Conservation (phyloP, 106 monocot genomes). For the Dendrobium huoshanense region DNA sequence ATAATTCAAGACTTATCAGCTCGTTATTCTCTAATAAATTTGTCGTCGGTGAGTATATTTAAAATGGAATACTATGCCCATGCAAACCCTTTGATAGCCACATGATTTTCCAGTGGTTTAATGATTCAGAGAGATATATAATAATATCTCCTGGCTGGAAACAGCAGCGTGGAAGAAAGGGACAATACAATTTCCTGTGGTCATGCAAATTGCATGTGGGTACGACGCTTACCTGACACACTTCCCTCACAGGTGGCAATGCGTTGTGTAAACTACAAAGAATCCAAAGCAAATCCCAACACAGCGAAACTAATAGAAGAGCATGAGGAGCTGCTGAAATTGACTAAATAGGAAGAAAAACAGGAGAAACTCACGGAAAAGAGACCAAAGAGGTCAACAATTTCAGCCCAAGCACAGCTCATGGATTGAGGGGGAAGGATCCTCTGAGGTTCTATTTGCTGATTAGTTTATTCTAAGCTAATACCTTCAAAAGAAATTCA, state of each 20-base stretch:
- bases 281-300: constrained; percentile 1
- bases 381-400: not conserved
- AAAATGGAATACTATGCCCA: not conserved
- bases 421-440: not conserved
- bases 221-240: not conserved
- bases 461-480: not conserved
- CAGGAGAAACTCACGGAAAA: not conserved
- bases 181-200: not conserved
- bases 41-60: not conserved
- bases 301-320: not conserved
- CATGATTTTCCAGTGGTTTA: not conserved
- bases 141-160: constrained; percentile 1
- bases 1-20: no score
- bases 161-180: not conserved
- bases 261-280: not conserved
- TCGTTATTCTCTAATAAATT: not conserved
- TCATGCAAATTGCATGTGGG: not conserved
- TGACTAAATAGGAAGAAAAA: not conserved
- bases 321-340: not conserved
- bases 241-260: not conserved
- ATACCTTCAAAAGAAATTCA: no score
- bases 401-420: not conserved
- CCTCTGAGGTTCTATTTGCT: not conserved
- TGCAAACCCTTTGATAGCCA: not conserved
- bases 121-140: not conserved